Base-by-base conservation (phyloP, 371 early-diverging fungal species). In the Amoeboaphelidium protococcarum region DNA sequence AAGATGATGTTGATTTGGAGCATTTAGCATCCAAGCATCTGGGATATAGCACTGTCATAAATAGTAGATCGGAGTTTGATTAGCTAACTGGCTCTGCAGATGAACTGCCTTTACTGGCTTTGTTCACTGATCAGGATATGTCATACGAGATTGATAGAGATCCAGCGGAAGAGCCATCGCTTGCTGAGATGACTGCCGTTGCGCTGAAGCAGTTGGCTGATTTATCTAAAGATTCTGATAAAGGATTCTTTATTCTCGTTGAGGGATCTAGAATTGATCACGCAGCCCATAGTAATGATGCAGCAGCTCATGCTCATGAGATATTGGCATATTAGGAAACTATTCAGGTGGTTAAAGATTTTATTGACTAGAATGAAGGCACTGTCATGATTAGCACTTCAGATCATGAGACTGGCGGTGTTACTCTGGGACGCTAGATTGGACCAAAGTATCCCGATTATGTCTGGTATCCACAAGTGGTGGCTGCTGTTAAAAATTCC, bases 341-440 rank as follows among this genome's bases (percentile, higher is more conserved):
- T 0, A 64, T 94, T 10, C 55, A 52, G 2, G 57, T 61, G 3
- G 86, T 83, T 25, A 74, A 70, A 44, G 50, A 63, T 0, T 94
- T 73, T 58, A 81, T 88, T 1, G 63, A 74, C 26, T 41, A 56
- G 0, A 63, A 86, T 49, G 79, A 74, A 19, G 69, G 65, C 46
- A 48, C 55, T 22, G 26, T 40, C 40, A 52, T 81, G 20, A 27
- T 1, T 20, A 23, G 54, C 54, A 57, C 57, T 21, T 63, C 64
- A 6, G 92, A 94, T 63, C 94, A 92, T 56, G 95, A 94, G 60
- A 92, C 92, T 0, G 95, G 95, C 19, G 52, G 52, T 3, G n/a
- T 54, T 23, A 25, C 54, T 12, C 19, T 58, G 23, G 50, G 21
- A 12, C 19, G 21, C n/a, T 12, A 22, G 45, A 21, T 6, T 25